These are phyloP conservation scores for Escallonia herrerae DNA, from an alignment of 129 eudicot species.

Conservation along the genomic window DNA sequence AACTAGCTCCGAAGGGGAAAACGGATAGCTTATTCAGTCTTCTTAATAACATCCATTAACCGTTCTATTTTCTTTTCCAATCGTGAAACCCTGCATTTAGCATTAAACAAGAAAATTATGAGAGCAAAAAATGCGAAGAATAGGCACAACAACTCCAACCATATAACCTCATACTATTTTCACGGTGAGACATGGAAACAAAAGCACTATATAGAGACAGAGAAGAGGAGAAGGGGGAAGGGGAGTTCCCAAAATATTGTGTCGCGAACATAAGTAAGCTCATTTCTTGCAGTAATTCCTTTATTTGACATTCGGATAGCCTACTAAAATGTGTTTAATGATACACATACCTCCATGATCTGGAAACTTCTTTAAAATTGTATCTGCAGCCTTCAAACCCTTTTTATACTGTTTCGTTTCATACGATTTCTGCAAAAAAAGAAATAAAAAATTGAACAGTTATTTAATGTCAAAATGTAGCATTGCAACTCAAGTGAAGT, in stretches of 20 bases:
- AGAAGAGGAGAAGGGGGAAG: no score
- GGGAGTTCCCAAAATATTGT: no score
- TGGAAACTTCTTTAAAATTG: slow-evolving; percentile 88
- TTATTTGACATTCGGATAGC: slow-evolving; percentile 6
- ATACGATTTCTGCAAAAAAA: slow-evolving; percentile 77
- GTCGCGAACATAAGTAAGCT: no score
- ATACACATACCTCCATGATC: slow-evolving; percentile 86
- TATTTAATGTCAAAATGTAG: background rate
- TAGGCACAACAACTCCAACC: background rate
- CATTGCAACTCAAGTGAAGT: background rate
- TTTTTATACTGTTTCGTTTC: slow-evolving; percentile 95
- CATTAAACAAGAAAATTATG: background rate
- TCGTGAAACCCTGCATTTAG: background rate
- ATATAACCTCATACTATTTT: no score
- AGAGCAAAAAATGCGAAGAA: background rate
- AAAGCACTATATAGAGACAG: no score
- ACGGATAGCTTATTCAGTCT: background rate
- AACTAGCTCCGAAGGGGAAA: background rate
- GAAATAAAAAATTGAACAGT: background rate
- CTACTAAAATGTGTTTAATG: background rate
- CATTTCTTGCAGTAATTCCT: no score
- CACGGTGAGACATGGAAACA: no score
- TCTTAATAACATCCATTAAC: no score
- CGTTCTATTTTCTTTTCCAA: background rate
- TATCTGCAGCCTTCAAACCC: slow-evolving; percentile 96